Percentiles rank a stretch among this genome's conserved stretches.
Evolutionary conservation across 2,329 filamentous ascomycete genomes (phyloP).

Genomic region (Ophiostoma sp.): DNA sequence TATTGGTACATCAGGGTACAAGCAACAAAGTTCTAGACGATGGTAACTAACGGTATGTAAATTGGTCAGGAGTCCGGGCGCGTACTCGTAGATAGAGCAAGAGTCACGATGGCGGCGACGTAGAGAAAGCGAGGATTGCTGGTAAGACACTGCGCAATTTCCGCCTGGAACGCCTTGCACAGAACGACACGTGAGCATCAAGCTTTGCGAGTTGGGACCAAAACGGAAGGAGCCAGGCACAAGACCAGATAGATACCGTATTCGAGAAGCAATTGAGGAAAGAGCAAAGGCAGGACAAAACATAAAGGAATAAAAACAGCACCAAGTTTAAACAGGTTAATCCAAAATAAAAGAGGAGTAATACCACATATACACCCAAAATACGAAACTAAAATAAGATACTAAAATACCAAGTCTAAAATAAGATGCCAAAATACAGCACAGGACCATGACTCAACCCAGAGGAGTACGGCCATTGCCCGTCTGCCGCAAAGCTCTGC

Average conservation of each 20-base stretch:
- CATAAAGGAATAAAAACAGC: background rate
- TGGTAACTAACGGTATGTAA: no score
- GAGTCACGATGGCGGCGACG: no score
- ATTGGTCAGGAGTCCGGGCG: no score
- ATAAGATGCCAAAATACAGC: background rate
- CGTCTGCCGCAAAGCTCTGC: no score
- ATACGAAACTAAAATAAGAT: background rate
- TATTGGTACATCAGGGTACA: constrained; percentile 1
- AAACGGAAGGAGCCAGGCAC: constrained; percentile 16
- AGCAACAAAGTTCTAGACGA: background rate
- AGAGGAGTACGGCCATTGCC: no score
- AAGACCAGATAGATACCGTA: constrained; percentile 9
- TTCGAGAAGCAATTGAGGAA: background rate
- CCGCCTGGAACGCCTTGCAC: background rate
- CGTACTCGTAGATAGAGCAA: no score
- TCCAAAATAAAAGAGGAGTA: background rate
- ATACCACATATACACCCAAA: no score
- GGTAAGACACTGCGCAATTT: background rate
- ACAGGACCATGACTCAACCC: background rate
- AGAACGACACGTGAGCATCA: constrained; percentile 4
- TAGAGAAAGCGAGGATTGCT: background rate
- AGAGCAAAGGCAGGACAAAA: background rate
- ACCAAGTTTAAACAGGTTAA: background rate
- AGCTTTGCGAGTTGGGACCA: constrained; percentile 7
- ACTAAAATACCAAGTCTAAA: background rate